These are phyloP conservation scores for Dovyalis caffra DNA, from an alignment of 345 rosid genomes.

Conservation along the genomic window DNA sequence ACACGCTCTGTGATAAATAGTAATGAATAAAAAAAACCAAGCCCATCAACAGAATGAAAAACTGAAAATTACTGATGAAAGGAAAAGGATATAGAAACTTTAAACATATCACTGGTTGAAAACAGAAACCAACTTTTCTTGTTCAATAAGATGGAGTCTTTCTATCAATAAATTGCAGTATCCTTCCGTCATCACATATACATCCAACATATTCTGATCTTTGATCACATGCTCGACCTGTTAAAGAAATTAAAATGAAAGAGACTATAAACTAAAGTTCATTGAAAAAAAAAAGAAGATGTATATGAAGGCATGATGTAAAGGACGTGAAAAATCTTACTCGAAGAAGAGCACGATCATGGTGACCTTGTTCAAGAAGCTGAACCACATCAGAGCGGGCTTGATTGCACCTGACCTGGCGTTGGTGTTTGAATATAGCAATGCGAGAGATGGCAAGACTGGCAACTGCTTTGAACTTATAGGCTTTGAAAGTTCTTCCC, in stretches of 20 bases:
- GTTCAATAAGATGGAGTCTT: slow-evolving; percentile 64
- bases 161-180: slow-evolving; percentile 64
- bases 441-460: slow-evolving; percentile 70
- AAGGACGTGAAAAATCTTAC: slow-evolving; percentile 22
- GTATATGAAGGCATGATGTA: neutral
- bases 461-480: slow-evolving; percentile 63
- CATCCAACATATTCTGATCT: slow-evolving; percentile 75
- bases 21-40: neutral
- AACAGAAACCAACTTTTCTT: slow-evolving; percentile 35
- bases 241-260: neutral
- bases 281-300: neutral
- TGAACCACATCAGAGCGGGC: slow-evolving; percentile 71
- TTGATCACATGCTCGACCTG: slow-evolving; percentile 68
- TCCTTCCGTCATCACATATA: slow-evolving; percentile 56
- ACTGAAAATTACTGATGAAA: neutral
- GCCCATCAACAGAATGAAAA: neutral
- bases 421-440: slow-evolving; percentile 68
- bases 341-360: slow-evolving; percentile 74
- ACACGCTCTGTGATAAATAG: slow-evolving; percentile 68
- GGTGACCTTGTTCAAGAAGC: slow-evolving; percentile 70
- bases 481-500: slow-evolving; percentile 60
- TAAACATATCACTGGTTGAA: neutral
- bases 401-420: slow-evolving; percentile 49
- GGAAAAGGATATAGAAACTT: neutral
- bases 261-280: neutral